Evolutionary conservation across 2,329 filamentous ascomycete species (phyloP).

Genomic region (Colletotrichum sublineola): DNA sequence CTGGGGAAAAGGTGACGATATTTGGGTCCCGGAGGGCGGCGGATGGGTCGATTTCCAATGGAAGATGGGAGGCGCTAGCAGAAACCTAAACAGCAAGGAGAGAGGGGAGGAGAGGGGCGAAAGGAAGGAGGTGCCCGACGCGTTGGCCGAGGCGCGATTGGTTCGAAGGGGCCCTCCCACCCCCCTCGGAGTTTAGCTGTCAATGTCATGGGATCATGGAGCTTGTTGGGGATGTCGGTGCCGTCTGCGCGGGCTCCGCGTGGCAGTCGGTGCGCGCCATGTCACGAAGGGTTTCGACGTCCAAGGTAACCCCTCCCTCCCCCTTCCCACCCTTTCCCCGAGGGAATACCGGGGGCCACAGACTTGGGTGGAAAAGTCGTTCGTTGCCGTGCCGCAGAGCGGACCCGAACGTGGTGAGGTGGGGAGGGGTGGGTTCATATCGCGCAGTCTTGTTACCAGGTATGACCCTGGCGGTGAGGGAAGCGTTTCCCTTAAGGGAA

Average conservation of each 20-base stretch:
- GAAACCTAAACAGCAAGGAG: background rate
- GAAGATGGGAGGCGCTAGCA: background rate
- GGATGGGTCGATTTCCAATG: background rate
- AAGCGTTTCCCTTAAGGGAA: background rate
- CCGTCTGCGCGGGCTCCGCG: background rate
- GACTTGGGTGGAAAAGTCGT: background rate
- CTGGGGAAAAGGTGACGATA: background rate
- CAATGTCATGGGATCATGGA: background rate
- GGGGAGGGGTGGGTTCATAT: background rate
- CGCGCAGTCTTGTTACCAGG: background rate
- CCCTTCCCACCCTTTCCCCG: no score
- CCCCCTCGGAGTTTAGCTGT: no score
- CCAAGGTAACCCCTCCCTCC: background rate
- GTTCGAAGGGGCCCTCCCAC: background rate
- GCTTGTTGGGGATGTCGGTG: background rate
- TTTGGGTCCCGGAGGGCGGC: background rate
- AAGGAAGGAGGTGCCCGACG: background rate
- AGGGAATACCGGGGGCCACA: background rate
- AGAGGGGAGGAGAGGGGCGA: no score
- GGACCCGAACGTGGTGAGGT: constrained; percentile 1
- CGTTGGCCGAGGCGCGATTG: background rate
- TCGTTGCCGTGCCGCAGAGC: constrained; percentile 23
- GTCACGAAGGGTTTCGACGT: background rate
- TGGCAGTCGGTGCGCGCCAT: no score
- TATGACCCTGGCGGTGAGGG: background rate